Conservation (phyloP, 2,329 filamentous ascomycete genomes). For the Acrocalymma vagum region DNA sequence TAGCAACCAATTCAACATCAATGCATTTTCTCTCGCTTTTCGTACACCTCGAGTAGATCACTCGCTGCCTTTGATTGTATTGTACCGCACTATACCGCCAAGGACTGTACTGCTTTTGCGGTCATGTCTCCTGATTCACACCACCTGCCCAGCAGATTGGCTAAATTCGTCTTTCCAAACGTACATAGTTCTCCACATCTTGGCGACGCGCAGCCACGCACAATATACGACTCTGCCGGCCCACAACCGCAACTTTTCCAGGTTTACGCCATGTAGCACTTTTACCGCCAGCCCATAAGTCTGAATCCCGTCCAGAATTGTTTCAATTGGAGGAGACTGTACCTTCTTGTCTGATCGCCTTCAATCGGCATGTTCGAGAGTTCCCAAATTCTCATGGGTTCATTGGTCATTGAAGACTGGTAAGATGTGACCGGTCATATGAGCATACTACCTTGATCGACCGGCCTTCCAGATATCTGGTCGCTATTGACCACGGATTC, state of each 20-base stretch:
- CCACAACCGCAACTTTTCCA: background rate
- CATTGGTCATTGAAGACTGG: no score
- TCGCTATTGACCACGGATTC: constrained; percentile 2
- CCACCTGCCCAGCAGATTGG: constrained; percentile 23
- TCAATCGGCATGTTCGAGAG: no score
- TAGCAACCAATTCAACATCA: no score
- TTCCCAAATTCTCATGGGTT: no score
- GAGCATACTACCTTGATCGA: background rate
- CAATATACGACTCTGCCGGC: constrained; percentile 1
- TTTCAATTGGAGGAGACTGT: constrained; percentile 3
- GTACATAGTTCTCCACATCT: constrained; percentile 14
- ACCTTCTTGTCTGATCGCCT: background rate
- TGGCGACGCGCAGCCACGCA: constrained; percentile 15
- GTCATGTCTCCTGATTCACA: no score
- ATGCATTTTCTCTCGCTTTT: background rate
- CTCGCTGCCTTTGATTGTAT: background rate
- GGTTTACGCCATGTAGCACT: constrained; percentile 1
- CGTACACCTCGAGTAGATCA: constrained; percentile 1
- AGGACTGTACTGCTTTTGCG: background rate
- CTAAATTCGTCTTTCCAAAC: constrained; percentile 21
- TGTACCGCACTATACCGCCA: background rate
- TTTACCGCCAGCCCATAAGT: constrained; percentile 4
- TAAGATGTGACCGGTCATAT: constrained; percentile 4
- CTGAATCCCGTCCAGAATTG: no score
- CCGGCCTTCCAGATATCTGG: constrained; percentile 4